Evolutionary conservation across 345 rosid species (phyloP), one percentile per base, ranked within the genome.

Genomic region (Litchi chinensis): DNA sequence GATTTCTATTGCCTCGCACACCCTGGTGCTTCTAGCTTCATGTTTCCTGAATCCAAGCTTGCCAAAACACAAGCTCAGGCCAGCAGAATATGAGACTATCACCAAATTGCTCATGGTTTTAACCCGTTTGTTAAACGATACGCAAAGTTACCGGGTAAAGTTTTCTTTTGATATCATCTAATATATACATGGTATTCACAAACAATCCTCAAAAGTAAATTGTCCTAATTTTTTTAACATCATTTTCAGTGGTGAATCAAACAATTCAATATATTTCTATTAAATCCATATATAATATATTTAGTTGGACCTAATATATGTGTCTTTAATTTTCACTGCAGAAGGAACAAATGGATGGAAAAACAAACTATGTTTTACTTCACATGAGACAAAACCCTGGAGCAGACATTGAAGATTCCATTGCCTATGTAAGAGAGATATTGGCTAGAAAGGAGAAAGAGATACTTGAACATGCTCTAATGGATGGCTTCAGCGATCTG

Each of bases 101-200:
- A 91, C 95, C 11, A 79, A 79, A 76, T 64, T 89, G 75, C 54
- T 84, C 72, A 92, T 92, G 97, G 37, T 84, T 39, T 68, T 85
- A 19, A 5, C 89, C 71, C 90, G 94, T 44, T 83, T 92, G 78
- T 69, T 89, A 73, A 92, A 92, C 69, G 95, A 91, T 68, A 76
- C 79, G 3, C 91, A 91, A 28, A 86, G 93, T 74, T 85, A 85
- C 48, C 68, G 85, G 93, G 95, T 91, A 60, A 81, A 41, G 16
- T 52, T 50, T 41, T 32, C 37, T 32, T 32, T 32, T 32, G 1
- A 32, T 32, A 32, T 32, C 37, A 32, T 32, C 37, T 32, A 1
- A 32, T 32, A 32, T 32, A 32, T 32, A 3, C 3, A 32, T 32
- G 37, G 37, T 32, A 32, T 32, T 2, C 2, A 32, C 37, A 32